Evolutionary conservation across 352 stramenopile species (phyloP).

Genomic region (Plasmopara viticola): DNA sequence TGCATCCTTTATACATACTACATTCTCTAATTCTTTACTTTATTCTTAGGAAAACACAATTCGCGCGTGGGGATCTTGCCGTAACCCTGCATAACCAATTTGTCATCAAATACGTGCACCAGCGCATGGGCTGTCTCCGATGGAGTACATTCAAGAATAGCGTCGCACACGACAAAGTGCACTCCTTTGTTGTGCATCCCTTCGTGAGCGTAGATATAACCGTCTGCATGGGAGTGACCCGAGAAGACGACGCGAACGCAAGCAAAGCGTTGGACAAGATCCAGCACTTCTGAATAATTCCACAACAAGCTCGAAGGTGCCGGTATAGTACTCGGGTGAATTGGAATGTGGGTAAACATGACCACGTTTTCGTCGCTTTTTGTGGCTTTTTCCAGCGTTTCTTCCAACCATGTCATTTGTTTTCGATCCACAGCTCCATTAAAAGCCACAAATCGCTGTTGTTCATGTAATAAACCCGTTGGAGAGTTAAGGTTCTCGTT

Average conservation of each 20-base stretch:
- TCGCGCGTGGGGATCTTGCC: slow-evolving; percentile 57
- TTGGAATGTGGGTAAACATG: slow-evolving; percentile 67
- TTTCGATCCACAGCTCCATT: slow-evolving; percentile 58
- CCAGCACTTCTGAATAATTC: slow-evolving; percentile 71
- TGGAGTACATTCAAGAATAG: slow-evolving; percentile 59
- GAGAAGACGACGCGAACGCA: slow-evolving; percentile 66
- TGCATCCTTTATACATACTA: too few relatives aligned
- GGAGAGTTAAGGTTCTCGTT: slow-evolving; percentile 79
- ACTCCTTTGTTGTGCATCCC: slow-evolving; percentile 35
- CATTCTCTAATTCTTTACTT: not conserved
- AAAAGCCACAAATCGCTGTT: slow-evolving; percentile 67
- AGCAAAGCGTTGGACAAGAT: slow-evolving; percentile 29
- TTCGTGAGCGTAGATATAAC: slow-evolving; percentile 34
- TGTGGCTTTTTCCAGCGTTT: slow-evolving; percentile 27
- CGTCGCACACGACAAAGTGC: slow-evolving; percentile 65
- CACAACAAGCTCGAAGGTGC: slow-evolving; percentile 49
- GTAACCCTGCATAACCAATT: slow-evolving; percentile 44
- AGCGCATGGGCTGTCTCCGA: slow-evolving; percentile 53
- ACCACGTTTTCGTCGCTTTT: slow-evolving; percentile 43
- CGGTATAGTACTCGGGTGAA: slow-evolving; percentile 39
- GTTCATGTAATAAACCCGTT: slow-evolving; percentile 30
- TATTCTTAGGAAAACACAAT: slow-evolving; percentile 30
- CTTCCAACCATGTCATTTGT: slow-evolving; percentile 57
- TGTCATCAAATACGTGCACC: slow-evolving; percentile 50
- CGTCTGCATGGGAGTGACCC: slow-evolving; percentile 60